Evolutionary conservation across 2,329 filamentous ascomycete genomes (phyloP).

Genomic region (Sporothrix schenckii): DNA sequence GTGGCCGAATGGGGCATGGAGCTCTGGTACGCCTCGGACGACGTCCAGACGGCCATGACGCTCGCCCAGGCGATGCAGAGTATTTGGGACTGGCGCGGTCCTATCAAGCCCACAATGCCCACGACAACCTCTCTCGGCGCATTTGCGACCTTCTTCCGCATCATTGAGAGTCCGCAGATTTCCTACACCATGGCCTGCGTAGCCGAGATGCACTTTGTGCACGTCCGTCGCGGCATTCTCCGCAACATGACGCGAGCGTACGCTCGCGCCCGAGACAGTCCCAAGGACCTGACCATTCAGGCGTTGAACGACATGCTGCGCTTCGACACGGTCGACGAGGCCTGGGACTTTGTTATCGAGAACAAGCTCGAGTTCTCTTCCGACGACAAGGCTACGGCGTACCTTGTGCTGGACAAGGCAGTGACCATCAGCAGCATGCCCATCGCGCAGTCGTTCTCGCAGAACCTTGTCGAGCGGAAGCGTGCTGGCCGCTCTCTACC

Average conservation of each 20-base stretch:
- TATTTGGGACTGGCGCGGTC: slow-evolving; percentile 59
- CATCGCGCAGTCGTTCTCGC: slow-evolving; percentile 60
- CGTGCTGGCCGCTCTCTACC: slow-evolving; percentile 56
- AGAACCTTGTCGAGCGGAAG: slow-evolving; percentile 62
- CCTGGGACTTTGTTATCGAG: slow-evolving; percentile 65
- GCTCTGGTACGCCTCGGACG: slow-evolving; percentile 58
- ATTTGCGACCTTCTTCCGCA: slow-evolving; percentile 61
- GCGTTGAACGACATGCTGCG: slow-evolving; percentile 61
- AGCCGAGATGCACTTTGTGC: slow-evolving; percentile 67
- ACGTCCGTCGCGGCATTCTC: slow-evolving; percentile 61
- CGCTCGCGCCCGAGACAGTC: slow-evolving; percentile 58
- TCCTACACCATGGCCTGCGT: slow-evolving; percentile 73
- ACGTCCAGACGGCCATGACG: slow-evolving; percentile 63
- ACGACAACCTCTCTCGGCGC: slow-evolving; percentile 54
- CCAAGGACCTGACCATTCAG: slow-evolving; percentile 62
- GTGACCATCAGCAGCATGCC: slow-evolving; percentile 50
- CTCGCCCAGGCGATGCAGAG: slow-evolving; percentile 64
- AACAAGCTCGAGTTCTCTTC: slow-evolving; percentile 58
- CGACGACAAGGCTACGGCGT: slow-evolving; percentile 45
- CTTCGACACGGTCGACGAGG: slow-evolving; percentile 69
- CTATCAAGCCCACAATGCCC: slow-evolving; percentile 55
- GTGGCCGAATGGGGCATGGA: slow-evolving; percentile 59
- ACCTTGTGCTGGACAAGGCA: slow-evolving; percentile 52
- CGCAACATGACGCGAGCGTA: slow-evolving; percentile 59
- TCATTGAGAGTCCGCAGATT: slow-evolving; percentile 58